Conservation (phyloP, 352 stramenopile species). For the Elongisporangium senticosum region DNA sequence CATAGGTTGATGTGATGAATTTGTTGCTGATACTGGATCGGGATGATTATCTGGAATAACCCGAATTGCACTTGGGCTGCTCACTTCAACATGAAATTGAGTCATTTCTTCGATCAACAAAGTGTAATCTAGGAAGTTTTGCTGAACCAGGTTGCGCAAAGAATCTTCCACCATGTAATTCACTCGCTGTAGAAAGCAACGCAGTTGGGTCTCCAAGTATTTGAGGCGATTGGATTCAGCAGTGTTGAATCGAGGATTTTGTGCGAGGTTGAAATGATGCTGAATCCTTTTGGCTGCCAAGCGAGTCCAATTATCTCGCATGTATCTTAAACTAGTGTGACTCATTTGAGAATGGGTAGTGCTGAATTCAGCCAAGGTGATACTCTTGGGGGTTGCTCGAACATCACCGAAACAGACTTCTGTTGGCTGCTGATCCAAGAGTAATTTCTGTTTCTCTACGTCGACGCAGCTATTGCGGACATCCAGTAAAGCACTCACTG, state of each 20-base stretch:
- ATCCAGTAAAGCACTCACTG: constrained; percentile 66
- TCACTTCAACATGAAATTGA: constrained; percentile 46
- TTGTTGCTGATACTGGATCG: not conserved
- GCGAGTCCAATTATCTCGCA: constrained; percentile 76
- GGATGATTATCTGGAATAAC: constrained; percentile 6
- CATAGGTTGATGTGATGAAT: constrained; percentile 42
- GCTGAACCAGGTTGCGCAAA: constrained; percentile 47
- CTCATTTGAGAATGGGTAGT: constrained; percentile 64
- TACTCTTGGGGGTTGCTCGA: constrained; percentile 44
- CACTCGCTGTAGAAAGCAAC: constrained; percentile 59
- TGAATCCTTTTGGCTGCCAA: constrained; percentile 72
- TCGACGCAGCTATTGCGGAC: constrained; percentile 66
- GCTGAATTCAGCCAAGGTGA: constrained; percentile 69
- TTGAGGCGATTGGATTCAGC: constrained; percentile 56
- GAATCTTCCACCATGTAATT: constrained; percentile 83
- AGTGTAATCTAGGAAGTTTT: constrained; percentile 70
- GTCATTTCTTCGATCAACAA: constrained; percentile 67
- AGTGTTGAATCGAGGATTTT: constrained; percentile 58
- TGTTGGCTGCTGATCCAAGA: constrained; percentile 60
- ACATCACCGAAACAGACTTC: constrained; percentile 60
- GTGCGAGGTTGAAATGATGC: constrained; percentile 41
- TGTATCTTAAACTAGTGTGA: constrained; percentile 61
- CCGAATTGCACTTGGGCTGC: constrained; percentile 35
- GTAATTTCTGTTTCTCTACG: constrained; percentile 48
- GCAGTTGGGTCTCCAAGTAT: constrained; percentile 58